Base-by-base conservation (phyloP, 352 stramenopile genomes). In the Hyaloperonospora brassicae region DNA sequence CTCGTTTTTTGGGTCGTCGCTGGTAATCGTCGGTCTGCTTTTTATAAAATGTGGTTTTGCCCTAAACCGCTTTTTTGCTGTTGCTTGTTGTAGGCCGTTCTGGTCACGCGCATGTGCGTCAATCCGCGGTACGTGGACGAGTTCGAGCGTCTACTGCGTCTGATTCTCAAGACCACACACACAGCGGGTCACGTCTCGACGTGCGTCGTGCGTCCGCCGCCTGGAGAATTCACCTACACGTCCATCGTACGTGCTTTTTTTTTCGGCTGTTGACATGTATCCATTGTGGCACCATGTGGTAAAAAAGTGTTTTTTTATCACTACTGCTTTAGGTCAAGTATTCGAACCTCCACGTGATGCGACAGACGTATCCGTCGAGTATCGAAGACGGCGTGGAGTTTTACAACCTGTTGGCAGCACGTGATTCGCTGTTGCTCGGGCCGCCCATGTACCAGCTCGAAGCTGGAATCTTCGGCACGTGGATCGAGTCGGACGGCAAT, bases 391-490 rank as follows among this genome's bases (percentile, higher is more conserved):
- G 70, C 11, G 64, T 85, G 39, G 79, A 91, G 38, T 86, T 91
- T 47, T 87, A 87, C 63, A 91, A 91, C 54, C 61, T 91, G 12
- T 53, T 91, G 25, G 74, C 81, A 22, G 73, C 81, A 24, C 70
- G 81, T 9, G 81, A 91, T 47, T 89, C 81, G 52, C 67, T 91
- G 61, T 61, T 91, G 24, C 43, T 87, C 11, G 79, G 88, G 60
- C 81, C 81, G 2, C 81, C 81, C 0, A 91, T 77, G 5, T 91
- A 91, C 55, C 79, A 91, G 54, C 88, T 91, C 61, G 81, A 91
- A 72, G 76, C 76, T 45, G 81, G 81, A 14, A 34, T 34, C 8
- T 90, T 90, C 34, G 80, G 80, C 35, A 90, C 80, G 13, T 90
- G 80, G 80, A 89, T 90, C 34, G 80, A 90, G 44, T 87, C 80